phyloP scores from a whole-genome alignment of 2,329 filamentous ascomycete genomes.

The Chalara sp. region DNA sequence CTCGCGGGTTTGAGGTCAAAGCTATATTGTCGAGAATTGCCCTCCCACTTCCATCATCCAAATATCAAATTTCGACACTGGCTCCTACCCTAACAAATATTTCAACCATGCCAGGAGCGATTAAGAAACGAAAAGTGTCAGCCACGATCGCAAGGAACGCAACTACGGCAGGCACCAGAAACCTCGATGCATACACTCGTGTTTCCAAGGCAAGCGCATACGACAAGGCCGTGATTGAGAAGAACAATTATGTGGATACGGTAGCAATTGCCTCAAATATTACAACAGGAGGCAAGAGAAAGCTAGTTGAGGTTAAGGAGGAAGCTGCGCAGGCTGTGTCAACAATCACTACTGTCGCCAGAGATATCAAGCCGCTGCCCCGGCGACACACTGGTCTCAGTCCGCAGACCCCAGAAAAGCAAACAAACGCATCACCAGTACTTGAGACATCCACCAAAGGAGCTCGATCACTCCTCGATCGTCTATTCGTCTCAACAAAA shows the following conservation, averaged over 20 bases:
- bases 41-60: constrained; percentile 13
- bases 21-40: constrained; percentile 9
- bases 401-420: constrained; percentile 21
- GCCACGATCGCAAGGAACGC: constrained; percentile 8
- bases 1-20: constrained; percentile 7
- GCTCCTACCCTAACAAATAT: constrained; percentile 14
- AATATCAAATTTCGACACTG: constrained; percentile 13
- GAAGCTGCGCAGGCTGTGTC: constrained; percentile 8
- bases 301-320: constrained; percentile 16
- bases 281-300: constrained; percentile 28
- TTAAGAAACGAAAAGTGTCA: constrained; percentile 24
- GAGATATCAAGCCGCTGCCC: constrained; percentile 12
- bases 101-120: constrained; percentile 23
- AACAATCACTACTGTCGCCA: constrained; percentile 5
- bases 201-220: constrained; percentile 33
- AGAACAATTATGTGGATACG: constrained; percentile 19
- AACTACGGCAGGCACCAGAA: constrained; percentile 17
- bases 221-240: constrained; percentile 26
- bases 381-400: constrained; percentile 6
- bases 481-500: constrained; percentile 20
- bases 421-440: constrained; percentile 1
- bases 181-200: constrained; percentile 36
- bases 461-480: constrained; percentile 22
- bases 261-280: constrained; percentile 25
- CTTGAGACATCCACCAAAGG: constrained; percentile 26